Evolutionary conservation across 2,329 filamentous ascomycete species (phyloP), one percentile per base, ranked within the genome.

Genomic region (Teratosphaeria gauchensis): DNA sequence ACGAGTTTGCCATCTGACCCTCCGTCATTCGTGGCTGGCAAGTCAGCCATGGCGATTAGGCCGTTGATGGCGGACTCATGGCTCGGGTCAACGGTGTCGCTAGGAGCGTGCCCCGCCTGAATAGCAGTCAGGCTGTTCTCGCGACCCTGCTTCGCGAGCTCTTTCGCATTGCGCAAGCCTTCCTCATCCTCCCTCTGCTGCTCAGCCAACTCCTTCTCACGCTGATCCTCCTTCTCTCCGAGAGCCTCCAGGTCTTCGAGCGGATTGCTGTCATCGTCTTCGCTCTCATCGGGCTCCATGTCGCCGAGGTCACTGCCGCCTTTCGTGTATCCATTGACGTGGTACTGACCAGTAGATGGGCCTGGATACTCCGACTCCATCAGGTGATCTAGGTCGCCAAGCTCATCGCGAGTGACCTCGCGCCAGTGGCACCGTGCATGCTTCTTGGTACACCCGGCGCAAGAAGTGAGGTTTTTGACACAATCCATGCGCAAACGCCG

Each of bases 341-440:
- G 56, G 19, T 24, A 60, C 51, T 4, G 54, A 56, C 2, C 60
- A 58, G 2, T 57, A 60, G 24, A 53, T 38, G 31, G 46, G 54
- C 12, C 51, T 48, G 14, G 53, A 54, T 65, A 65, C 11, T 59
- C 62, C 4, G 64, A 59, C 30, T 68, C 66, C 65, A 66, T 65
- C 24, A 70, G 56, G 21, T 69, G 65, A 42, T 72, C 69, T 1
- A 73, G 61, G 4, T 64, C 67, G 32, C 66, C 65, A 12, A 73
- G 63, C 66, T 95, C 91, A 2, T 87, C 86, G 33, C 89, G 84
- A 16, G 84, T 85, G n/a, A 94, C 83, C 52, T 88, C 84, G 64
- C 86, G 88, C 90, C 90, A 95, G 14, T 85, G 86, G 71, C 90
- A 95, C 67, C 91, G 92, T 21, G 89, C 89, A 70, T 95, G 90